Conservation (phyloP, 345 rosid species). For the Gossypium turneri region DNA sequence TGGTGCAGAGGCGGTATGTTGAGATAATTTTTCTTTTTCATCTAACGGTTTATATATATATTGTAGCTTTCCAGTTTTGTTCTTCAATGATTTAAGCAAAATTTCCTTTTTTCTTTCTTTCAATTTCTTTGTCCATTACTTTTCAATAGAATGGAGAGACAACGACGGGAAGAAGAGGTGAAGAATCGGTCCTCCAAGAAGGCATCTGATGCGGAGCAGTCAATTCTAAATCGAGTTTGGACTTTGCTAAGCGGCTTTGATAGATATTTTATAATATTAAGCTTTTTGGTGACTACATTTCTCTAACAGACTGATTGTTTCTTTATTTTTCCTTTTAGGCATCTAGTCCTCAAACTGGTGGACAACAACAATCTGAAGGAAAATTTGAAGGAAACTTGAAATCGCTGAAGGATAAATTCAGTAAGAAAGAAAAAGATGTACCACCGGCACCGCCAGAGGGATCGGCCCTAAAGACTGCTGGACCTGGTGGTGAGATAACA, state of each 20-base stretch:
- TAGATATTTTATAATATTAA: neutral
- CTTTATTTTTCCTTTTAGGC: slow-evolving; percentile 42
- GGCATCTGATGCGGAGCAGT: slow-evolving; percentile 70
- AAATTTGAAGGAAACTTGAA: slow-evolving; percentile 84
- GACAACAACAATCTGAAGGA: slow-evolving; percentile 62
- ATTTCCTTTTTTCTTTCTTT: neutral
- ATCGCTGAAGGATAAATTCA: slow-evolving; percentile 72
- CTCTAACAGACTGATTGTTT: neutral
- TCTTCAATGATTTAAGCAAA: neutral
- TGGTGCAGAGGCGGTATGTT: slow-evolving; percentile 86
- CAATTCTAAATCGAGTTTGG: slow-evolving; percentile 68
- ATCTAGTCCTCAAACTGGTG: slow-evolving; percentile 82
- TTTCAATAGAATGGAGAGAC: slow-evolving; percentile 81
- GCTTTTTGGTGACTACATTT: neutral
- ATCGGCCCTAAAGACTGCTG: slow-evolving; percentile 80
- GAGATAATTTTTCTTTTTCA: neutral
- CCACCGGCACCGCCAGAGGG: slow-evolving; percentile 78
- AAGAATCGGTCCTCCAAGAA: slow-evolving; percentile 50
- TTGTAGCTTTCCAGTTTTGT: neutral
- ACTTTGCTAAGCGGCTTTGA: slow-evolving; percentile 15
- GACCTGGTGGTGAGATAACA: slow-evolving; percentile 89
- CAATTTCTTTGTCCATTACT: neutral
- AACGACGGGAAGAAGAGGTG: slow-evolving; percentile 92
- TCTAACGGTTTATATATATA: neutral
- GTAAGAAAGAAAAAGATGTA: slow-evolving; percentile 63